phyloP scores from a whole-genome alignment of 2,329 filamentous ascomycete species.

The Colletotrichum shisoi region DNA sequence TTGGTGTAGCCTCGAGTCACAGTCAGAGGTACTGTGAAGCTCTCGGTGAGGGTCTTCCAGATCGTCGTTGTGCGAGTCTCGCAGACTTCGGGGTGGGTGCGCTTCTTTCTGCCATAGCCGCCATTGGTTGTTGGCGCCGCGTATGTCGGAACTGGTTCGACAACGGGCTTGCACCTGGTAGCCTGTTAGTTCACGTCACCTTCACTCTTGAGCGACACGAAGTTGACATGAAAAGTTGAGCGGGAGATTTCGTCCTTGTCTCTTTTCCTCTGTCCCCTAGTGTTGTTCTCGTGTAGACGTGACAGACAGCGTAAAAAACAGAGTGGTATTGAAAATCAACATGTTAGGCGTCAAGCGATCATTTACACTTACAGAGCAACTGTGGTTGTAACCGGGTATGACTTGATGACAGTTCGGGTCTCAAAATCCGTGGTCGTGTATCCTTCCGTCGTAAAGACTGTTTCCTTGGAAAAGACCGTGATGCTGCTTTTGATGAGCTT shows the following conservation, averaged over 20 bases:
- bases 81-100: conserved; percentile 29
- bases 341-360: not conserved
- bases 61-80: conserved; percentile 39
- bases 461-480: conserved; percentile 28
- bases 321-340: not conserved
- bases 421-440: conserved; percentile 35
- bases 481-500: conserved; percentile 9
- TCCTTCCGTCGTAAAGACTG: conserved; percentile 28
- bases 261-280: not conserved
- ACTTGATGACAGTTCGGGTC: conserved; percentile 24
- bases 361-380: conserved; percentile 29
- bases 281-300: not conserved
- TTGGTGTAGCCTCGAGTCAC: conserved; percentile 27
- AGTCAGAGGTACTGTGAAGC: conserved; percentile 2
- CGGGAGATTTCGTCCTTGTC: not conserved
- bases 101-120: conserved; percentile 7
- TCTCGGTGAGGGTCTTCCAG: conserved; percentile 39
- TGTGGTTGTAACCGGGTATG: conserved; percentile 40
- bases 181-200: not conserved
- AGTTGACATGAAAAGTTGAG: not conserved
- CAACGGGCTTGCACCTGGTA: conserved; percentile 18
- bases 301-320: no score
- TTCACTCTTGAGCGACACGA: not conserved
- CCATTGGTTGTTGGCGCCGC: conserved; percentile 21
- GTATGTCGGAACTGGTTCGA: conserved; percentile 17